These are phyloP conservation scores for Cyanodermella asteris DNA, from an alignment of 2,329 filamentous ascomycete genomes.

Conservation along the genomic window DNA sequence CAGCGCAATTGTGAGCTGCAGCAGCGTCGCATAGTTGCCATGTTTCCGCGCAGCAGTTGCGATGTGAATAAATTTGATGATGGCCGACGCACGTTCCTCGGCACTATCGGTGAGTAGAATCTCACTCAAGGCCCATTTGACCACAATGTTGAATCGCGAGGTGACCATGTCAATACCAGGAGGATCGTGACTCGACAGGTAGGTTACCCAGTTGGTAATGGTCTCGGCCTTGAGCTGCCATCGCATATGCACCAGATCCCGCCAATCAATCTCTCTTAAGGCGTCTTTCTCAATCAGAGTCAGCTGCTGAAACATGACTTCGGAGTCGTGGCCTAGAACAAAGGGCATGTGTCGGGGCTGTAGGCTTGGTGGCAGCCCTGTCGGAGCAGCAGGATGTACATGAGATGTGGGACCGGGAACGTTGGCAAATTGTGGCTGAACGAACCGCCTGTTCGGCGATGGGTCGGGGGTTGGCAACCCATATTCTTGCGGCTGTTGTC, in stretches of 20 bases:
- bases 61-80: conserved; percentile 42
- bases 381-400: background rate
- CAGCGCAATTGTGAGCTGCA: conserved; percentile 41
- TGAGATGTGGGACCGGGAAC: conserved; percentile 8
- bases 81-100: conserved; percentile 35
- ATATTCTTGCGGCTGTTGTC: conserved; percentile 14
- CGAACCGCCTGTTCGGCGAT: conserved; percentile 13
- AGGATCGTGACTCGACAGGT: conserved; percentile 30
- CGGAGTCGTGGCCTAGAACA: conserved; percentile 38
- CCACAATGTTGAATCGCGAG: conserved; percentile 43
- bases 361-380: background rate
- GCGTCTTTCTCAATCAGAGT: conserved; percentile 45
- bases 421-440: conserved; percentile 2
- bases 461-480: conserved; percentile 21
- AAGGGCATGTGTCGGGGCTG: conserved; percentile 35
- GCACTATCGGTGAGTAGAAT: conserved; percentile 35
- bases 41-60: conserved; percentile 34
- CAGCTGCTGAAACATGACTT: conserved; percentile 38
- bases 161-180: conserved; percentile 42
- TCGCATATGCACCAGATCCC: conserved; percentile 39
- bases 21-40: conserved; percentile 44
- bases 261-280: conserved; percentile 44
- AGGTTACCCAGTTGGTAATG: conserved; percentile 38
- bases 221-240: conserved; percentile 34
- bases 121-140: conserved; percentile 44